Evolutionary conservation across 139 green algal genomes (phyloP), one percentile per base, ranked within the genome.

Genomic region (Zygnema cylindricum): DNA sequence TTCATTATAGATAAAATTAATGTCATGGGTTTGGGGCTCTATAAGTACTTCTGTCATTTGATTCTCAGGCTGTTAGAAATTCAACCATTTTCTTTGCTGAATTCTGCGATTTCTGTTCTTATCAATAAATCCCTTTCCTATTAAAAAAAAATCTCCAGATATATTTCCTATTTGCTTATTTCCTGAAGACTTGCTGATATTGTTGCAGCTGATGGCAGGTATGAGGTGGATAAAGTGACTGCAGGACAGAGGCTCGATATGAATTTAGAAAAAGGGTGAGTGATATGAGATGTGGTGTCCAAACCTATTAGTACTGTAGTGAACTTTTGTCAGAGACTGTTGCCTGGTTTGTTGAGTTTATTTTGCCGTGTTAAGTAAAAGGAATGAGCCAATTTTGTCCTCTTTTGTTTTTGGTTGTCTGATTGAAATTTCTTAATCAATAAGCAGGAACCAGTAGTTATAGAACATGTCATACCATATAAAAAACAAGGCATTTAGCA

Each of bases 211-310:
- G 55, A 0, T n/a, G 63, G 36, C 93, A 97, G 95, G 76, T 97
- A 98, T 87, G 96, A 98, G 77, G 95, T 98, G 0, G 96, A 98
- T 92, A 98, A 98, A 88, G 93, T 98, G 2, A 97, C 92, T 33
- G 93, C 96, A 1, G 96, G 93, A 71, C 96, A 98, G 91, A 91
- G 96, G 21, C 92, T 98, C 16, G 96, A 98, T 84, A 86, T 98
- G 1, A 98, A 98, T 91, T 82, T 98, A 55, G 96, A 98, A 71
- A 98, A 98, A 82, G 96, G 96, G 94, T 96, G 91, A 92, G 93
- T 69, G 23, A 36, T 25, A 1, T 0, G 1, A 25, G 76, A 2
- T 33, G 22, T n/a, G n/a, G n/a, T n/a, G n/a, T n/a, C n/a, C n/a
- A n/a, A n/a, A n/a, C 30, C 57, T 73, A 73, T 82, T 23, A 79